Percentiles rank a stretch among this genome's conserved stretches.
Conservation (phyloP, 2,329 filamentous ascomycete genomes). For the Seiridium unicorne region DNA sequence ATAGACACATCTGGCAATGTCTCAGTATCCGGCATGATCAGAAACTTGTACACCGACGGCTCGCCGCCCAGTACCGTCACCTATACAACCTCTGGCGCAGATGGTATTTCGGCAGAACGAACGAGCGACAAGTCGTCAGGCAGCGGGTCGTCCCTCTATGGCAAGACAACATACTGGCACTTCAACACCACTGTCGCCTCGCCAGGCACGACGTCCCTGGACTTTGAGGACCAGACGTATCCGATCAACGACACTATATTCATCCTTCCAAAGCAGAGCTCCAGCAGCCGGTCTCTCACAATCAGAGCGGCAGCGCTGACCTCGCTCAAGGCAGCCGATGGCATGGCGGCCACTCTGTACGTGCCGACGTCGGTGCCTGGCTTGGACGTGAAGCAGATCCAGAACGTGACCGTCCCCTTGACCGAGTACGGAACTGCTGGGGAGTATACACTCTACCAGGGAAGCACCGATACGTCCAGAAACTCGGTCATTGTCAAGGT, state of each 20-base stretch:
- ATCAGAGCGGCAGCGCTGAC: not conserved
- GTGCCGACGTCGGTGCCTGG: not conserved
- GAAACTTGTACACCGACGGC: not conserved
- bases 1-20: not conserved
- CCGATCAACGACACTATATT: not conserved
- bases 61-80: not conserved
- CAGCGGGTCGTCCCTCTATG: not conserved
- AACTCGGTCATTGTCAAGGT: not conserved
- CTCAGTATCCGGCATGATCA: not conserved
- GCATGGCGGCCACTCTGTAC: not conserved
- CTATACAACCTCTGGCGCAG: not conserved
- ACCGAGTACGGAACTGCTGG: not conserved
- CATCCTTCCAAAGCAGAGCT: not conserved
- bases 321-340: not conserved
- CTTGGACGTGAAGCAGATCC: not conserved
- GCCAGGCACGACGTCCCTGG: not conserved
- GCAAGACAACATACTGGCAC: not conserved
- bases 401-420: not conserved
- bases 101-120: not conserved
- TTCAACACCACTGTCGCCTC: not conserved
- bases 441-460: not conserved
- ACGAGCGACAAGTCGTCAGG: not conserved
- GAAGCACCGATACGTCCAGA: not conserved
- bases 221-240: not conserved
- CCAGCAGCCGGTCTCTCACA: not conserved